Base-by-base conservation (phyloP, 768 basidiomycete genomes). In the Plicaturopsis crispa region DNA sequence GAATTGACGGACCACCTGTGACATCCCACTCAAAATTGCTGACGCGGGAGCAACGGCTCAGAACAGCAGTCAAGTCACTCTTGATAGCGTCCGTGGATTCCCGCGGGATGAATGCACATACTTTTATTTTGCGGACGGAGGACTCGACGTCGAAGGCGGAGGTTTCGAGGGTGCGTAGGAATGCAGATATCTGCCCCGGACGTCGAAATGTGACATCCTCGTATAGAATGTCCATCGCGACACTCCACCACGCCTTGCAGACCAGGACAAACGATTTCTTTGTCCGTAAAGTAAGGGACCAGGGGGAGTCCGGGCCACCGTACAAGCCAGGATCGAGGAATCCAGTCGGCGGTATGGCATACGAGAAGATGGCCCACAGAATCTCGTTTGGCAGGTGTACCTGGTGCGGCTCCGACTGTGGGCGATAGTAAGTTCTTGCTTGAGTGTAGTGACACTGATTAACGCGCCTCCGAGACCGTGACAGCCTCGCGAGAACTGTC, bases 201-300 rank as follows among this genome's bases (percentile, higher is more conserved):
- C 44, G 45, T 6, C 46, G 53, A 26, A 62, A 44, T 24, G 38
- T 43, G 12, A 61, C 36, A n/a, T 52, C 43, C 32, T 52, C 43
- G 36, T 60, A 62, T 4, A 61, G 44, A 24, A 54, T 28, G 13
- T 43, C 33, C 23, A 57, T 41, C 6, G 49, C 55, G 16, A 49
- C 38, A 19, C 36, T 18, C 31, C 56, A 42, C 56, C 58, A 61
- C 2, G 31, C 22, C 21, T 46, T 52, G 43, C 53, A 62, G 11
- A 61, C 59, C 7, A 43, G 22, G 12, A 46, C 14, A 12, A 58
- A 16, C 5, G 46, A 12, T 20, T 42, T 37, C 34, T 57, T 61
- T 8, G 47, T 49, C 10, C 24, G 39, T 17, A 50, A 22, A 2
- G 53, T 46, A 18, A 42, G 36, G 11, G 44, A 50, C 55, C 56